Evolutionary conservation across 331 rosid species (phyloP).

Genomic region (Saraca asoca): DNA sequence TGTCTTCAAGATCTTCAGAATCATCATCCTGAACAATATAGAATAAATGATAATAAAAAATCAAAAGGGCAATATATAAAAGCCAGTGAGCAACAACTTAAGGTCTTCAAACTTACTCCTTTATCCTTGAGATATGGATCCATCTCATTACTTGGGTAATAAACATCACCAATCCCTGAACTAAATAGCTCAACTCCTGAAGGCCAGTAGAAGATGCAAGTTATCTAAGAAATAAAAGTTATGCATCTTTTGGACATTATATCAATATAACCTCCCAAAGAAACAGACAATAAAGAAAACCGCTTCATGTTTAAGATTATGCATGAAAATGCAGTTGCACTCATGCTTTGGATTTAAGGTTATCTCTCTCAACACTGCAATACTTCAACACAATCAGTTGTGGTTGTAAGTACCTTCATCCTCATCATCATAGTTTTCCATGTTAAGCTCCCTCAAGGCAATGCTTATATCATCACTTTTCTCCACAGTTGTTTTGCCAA

Average conservation of each 20-base stretch:
- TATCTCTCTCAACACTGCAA: neutral
- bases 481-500: slow-evolving; percentile 47
- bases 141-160: slow-evolving; percentile 64
- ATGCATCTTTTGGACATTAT: neutral
- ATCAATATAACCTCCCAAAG: neutral
- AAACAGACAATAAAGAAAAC: neutral
- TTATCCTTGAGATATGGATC: slow-evolving; percentile 80
- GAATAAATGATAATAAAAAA: slow-evolving; percentile 7
- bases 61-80: slow-evolving; percentile 4
- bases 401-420: slow-evolving; percentile 55
- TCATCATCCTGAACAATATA: slow-evolving; percentile 54
- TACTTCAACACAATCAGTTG: neutral
- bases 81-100: neutral
- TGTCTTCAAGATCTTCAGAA: slow-evolving; percentile 79
- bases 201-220: slow-evolving; percentile 22
- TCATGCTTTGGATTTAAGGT: neutral
- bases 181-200: slow-evolving; percentile 70
- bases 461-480: slow-evolving; percentile 52
- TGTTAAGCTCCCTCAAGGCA: slow-evolving; percentile 73
- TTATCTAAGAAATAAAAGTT: slow-evolving; percentile 3
- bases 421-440: slow-evolving; percentile 80
- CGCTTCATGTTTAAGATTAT: neutral
- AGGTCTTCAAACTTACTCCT: slow-evolving; percentile 48
- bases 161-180: slow-evolving; percentile 75
- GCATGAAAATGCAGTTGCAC: neutral